Percentiles rank a stretch among this genome's conserved stretches.
phyloP scores from a whole-genome alignment of 139 green algal species.

The Tetradesmus lagerheimii region DNA sequence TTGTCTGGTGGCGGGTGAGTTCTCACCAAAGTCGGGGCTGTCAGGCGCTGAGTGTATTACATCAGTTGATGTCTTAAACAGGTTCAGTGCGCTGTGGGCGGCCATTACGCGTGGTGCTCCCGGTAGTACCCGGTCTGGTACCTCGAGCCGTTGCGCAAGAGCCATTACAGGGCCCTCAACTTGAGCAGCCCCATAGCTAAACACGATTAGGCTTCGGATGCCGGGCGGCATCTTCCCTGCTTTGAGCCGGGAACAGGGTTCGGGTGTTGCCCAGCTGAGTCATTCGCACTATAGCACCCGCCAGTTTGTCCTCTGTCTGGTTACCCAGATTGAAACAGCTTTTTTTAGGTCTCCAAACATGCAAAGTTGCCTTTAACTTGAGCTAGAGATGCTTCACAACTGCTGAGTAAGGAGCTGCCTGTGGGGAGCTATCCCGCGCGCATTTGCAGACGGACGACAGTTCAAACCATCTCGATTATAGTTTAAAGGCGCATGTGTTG shows the following conservation, averaged over 20 bases:
- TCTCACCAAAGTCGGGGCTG: no score
- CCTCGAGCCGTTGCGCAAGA: background rate
- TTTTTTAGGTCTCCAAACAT: background rate
- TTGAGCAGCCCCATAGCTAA: background rate
- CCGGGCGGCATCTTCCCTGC: background rate
- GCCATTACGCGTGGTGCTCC: background rate
- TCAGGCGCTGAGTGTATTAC: no score
- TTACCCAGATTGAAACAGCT: background rate
- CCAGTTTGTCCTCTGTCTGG: background rate
- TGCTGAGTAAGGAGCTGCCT: background rate
- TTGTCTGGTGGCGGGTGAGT: background rate
- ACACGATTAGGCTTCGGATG: background rate
- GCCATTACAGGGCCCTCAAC: background rate
- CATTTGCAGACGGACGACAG: background rate
- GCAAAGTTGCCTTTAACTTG: background rate
- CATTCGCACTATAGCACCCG: background rate
- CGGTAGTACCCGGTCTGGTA: background rate
- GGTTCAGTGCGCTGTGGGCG: background rate
- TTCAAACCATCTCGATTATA: background rate
- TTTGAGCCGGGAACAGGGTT: constrained; percentile 1
- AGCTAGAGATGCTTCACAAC: background rate
- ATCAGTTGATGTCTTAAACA: background rate
- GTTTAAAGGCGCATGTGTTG: background rate
- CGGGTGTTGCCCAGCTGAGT: background rate
- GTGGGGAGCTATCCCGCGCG: background rate